phyloP scores from a whole-genome alignment of 495 filamentous ascomycete genomes.

The Pyrenula aspistea region DNA sequence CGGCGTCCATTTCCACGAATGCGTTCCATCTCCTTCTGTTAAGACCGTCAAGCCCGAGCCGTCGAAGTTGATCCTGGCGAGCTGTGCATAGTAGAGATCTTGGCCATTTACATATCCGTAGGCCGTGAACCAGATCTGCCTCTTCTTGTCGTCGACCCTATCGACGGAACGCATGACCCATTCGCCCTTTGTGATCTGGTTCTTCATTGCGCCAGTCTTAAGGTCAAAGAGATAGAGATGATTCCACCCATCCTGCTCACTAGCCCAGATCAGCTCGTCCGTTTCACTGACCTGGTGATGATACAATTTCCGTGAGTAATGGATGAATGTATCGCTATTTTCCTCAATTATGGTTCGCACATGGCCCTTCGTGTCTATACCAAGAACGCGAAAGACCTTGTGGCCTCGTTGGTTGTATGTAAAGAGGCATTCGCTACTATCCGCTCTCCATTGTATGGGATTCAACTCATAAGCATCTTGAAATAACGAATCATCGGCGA shows the following conservation, averaged over 20 bases:
- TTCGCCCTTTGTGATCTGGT: conserved; percentile 10
- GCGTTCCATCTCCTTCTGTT: conserved; percentile 11
- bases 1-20: conserved; percentile 9
- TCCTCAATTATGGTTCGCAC: conserved; percentile 11
- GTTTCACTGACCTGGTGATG: conserved; percentile 3
- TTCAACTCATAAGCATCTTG: conserved; percentile 6
- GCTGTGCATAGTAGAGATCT: conserved; percentile 13
- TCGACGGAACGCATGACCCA: conserved; percentile 10
- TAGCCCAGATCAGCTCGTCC: conserved; percentile 11
- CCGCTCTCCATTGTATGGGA: conserved; percentile 8
- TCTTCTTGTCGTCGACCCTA: conserved; percentile 7
- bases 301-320: conserved; percentile 9
- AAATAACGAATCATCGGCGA: conserved; percentile 7
- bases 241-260: conserved; percentile 14
- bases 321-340: conserved; percentile 11
- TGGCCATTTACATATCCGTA: conserved; percentile 7
- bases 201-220: conserved; percentile 7
- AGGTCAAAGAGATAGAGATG: conserved; percentile 13
- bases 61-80: conserved; percentile 11
- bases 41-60: conserved; percentile 10
- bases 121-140: conserved; percentile 9
- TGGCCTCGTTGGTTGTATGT: conserved; percentile 11
- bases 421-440: conserved; percentile 11
- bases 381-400: conserved; percentile 9
- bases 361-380: conserved; percentile 5